Evolutionary conservation across 306 rosid species (phyloP).

Genomic region (Cyclanthera cordifolia): DNA sequence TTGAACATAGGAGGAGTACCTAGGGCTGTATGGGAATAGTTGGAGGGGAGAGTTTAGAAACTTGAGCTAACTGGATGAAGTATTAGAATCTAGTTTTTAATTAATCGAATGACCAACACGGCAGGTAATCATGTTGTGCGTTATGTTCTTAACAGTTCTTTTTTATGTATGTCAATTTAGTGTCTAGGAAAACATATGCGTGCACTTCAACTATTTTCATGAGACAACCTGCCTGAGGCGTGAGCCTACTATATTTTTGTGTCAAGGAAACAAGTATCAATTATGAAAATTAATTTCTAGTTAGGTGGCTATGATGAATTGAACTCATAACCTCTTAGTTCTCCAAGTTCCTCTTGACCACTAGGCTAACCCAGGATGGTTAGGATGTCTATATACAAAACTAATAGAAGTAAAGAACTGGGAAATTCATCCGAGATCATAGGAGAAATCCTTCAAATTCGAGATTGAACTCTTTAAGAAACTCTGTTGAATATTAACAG

Average conservation of each 20-base stretch:
- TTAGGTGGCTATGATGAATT: too few relatives aligned
- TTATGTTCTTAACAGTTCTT: too few relatives aligned
- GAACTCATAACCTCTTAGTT: neutral
- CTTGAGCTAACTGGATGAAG: neutral
- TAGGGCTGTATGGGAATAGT: neutral
- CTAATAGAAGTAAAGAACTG: neutral
- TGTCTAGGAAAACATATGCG: too few relatives aligned
- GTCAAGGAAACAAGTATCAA: too few relatives aligned
- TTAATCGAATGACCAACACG: neutral
- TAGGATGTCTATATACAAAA: neutral
- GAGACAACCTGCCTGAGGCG: too few relatives aligned
- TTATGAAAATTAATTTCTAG: too few relatives aligned
- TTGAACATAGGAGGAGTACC: neutral
- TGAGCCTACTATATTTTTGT: too few relatives aligned
- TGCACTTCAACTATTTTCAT: too few relatives aligned
- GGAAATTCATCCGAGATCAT: neutral
- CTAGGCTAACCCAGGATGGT: neutral
- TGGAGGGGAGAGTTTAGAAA: neutral
- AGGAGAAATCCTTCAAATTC: neutral
- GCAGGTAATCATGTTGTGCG: too few relatives aligned
- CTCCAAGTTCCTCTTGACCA: neutral
- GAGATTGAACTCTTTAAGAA: neutral
- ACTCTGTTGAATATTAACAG: neutral
- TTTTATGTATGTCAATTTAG: too few relatives aligned
- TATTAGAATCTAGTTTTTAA: neutral